Base-by-base conservation (phyloP, 2,329 filamentous ascomycete genomes). In the Penicillium sp. region DNA sequence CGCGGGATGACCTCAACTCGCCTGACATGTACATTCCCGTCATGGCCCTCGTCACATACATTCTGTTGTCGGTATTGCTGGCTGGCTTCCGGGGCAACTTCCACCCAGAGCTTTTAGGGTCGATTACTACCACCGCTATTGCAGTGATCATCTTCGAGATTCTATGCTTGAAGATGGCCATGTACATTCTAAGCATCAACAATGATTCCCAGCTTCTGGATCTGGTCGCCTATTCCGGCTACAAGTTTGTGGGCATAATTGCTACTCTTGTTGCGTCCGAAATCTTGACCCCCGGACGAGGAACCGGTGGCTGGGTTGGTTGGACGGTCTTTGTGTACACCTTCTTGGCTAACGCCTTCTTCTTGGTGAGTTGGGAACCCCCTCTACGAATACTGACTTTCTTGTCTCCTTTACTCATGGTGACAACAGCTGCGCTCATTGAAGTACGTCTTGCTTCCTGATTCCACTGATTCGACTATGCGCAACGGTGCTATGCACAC, bases 21-120 rank as follows among this genome's bases (percentile, higher is more conserved):
- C 95, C 96, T 16, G 95, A 99, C 79, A 98, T 99, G 93, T 99
- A 99, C 81, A 99, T 99, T 71, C 93, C 93, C 61, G 90, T 96
- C 72, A 99, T 99, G 95, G 94, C 95, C 1, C 83, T 99, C 56
- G 93, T 98, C 51, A 99, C 95, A 26, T 99, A 99, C 78, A 96
- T 99, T 66, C 89, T 99, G 37, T 85, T 99, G 11, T 96, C 92
- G 5, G 95, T 94, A 0, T 84, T 98, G 45, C 84, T 99, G 58
- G 94, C 94, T 8, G 95, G 95, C 46, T 84, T 99, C 48, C 86
- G 92, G 55, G 94, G 95, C 30, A 88, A 92, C 66, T 99, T 99
- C 81, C 90, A 97, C 73, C 96, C 96, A 1, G 94, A 98, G 76
- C 84, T 99, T 28, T 85, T 99, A 22, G 94, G 94, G 25, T 90